Evolutionary conservation across 192 early-diverging fungal species (phyloP), one percentile per base, ranked within the genome.

Genomic region (Gamsiella multidivaricata): DNA sequence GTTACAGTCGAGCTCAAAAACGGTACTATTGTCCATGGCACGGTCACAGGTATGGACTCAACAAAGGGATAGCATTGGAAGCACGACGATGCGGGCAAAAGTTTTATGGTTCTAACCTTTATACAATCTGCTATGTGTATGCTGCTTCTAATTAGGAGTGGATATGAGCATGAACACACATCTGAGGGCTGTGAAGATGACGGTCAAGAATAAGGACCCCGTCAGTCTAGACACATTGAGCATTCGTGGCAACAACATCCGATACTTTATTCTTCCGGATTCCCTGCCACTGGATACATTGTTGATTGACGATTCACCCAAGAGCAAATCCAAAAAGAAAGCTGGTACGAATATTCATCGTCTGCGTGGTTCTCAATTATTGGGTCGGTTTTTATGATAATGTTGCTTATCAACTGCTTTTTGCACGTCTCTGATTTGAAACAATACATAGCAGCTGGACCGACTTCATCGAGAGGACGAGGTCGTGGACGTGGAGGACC

Each of bases 81-180:
- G n/a, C 11, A 5, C 20, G 15, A 8, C 8, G 46, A 20, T 8
- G 46, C 12, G 37, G 37, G 37, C 37, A 39, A 39, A 39, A 39
- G 26, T 43, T 50, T 65, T 41, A 36, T 23, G 18, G 50, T 65
- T 46, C 31, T 49, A 45, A 55, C 28, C 34, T 32, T 56, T 23
- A n/a, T n/a, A n/a, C n/a, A n/a, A n/a, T n/a, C n/a, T n/a, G n/a
- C 60, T 9, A 51, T 50, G 4, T 25, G 3, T 22, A 23, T 8
- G 17, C 32, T 18, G 32, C 20, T 54, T 75, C 3, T 66, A 11
- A 54, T 15, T 75, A 88, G 93, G 93, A 49, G 96, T 98, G 23
- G 98, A 99, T 72, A 97, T 99, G 96, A 93, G 91, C 83, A 99
- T 99, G 98, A 99, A 99, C 84, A 98, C 95, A 66, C 98, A 99